Percentiles rank a stretch among this genome's conserved stretches.
phyloP scores from a whole-genome alignment of 2,329 filamentous ascomycete species.

The Penicillium occitanis region DNA sequence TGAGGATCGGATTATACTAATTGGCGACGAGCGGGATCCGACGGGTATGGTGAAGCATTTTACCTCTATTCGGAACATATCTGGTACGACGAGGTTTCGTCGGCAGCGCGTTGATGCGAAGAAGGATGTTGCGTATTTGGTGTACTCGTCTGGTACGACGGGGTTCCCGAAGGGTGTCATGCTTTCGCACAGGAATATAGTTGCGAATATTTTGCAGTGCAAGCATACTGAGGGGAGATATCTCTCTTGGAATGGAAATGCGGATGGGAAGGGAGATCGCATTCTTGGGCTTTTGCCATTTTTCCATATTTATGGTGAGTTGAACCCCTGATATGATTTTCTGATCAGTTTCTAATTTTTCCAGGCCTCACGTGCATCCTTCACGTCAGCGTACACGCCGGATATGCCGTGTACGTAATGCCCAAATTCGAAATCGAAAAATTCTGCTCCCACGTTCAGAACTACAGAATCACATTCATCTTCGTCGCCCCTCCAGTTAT shows the following conservation, averaged over 20 bases:
- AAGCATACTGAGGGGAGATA: constrained; percentile 55
- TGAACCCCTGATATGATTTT: not conserved
- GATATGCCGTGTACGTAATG: constrained; percentile 69
- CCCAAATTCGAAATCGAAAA: constrained; percentile 77
- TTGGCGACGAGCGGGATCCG: constrained; percentile 64
- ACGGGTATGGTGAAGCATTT: constrained; percentile 67
- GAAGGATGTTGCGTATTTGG: constrained; percentile 77
- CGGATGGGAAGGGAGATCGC: constrained; percentile 65
- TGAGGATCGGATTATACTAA: constrained; percentile 69
- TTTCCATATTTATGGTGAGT: constrained; percentile 82
- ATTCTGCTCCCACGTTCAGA: constrained; percentile 74
- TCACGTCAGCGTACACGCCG: constrained; percentile 65
- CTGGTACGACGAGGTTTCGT: constrained; percentile 58
- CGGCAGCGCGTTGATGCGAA: constrained; percentile 64
- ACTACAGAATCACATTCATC: constrained; percentile 70
- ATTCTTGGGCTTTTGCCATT: constrained; percentile 81
- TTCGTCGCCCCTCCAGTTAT: constrained; percentile 86
- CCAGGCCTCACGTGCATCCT: constrained; percentile 69
- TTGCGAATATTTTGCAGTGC: constrained; percentile 67
- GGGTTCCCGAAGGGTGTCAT: constrained; percentile 89
- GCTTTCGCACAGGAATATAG: constrained; percentile 78
- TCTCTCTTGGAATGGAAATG: constrained; percentile 58
- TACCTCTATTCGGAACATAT: constrained; percentile 65
- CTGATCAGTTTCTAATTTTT: constrained; percentile 16
- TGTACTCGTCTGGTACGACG: constrained; percentile 88